Evolutionary conservation across 352 stramenopile species (phyloP).

Genomic region (Phytophthora vignae): DNA sequence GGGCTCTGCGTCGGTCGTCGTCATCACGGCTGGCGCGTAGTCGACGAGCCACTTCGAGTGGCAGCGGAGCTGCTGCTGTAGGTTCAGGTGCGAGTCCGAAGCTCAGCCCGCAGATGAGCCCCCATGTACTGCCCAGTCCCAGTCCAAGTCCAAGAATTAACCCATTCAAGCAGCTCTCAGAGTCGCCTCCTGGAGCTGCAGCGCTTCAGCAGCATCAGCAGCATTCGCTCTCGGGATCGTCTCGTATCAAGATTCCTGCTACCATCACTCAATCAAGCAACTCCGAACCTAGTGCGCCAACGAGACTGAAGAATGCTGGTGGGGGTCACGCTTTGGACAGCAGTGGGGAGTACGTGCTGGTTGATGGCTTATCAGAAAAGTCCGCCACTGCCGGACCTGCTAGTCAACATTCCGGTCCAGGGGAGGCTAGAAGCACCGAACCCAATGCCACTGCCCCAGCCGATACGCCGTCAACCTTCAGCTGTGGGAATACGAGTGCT

Average conservation of each 20-base stretch:
- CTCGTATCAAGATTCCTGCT: constrained; percentile 19
- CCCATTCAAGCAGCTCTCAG: constrained; percentile 69
- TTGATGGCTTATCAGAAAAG: constrained; percentile 57
- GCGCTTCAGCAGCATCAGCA: constrained; percentile 36
- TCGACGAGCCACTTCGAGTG: constrained; percentile 64
- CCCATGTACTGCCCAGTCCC: constrained; percentile 50
- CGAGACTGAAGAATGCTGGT: constrained; percentile 29
- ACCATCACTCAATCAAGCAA: constrained; percentile 4
- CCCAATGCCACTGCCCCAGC: not conserved
- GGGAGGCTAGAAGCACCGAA: not conserved
- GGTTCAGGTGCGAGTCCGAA: constrained; percentile 52
- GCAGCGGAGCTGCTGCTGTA: constrained; percentile 30
- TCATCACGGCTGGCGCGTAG: constrained; percentile 60
- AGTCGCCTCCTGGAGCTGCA: constrained; percentile 44
- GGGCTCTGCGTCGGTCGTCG: constrained; percentile 57
- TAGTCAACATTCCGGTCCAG: constrained; percentile 14
- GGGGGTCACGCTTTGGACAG: constrained; percentile 48
- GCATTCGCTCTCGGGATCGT: constrained; percentile 24
- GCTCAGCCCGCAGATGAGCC: constrained; percentile 76
- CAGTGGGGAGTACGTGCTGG: constrained; percentile 73
- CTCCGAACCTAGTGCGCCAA: constrained; percentile 13
- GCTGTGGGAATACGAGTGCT: not conserved
- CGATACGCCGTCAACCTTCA: constrained; percentile 9
- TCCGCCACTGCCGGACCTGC: not conserved
- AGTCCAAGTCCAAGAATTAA: constrained; percentile 77